Evolutionary conservation across 495 filamentous ascomycete species (phyloP).

Genomic region (Penicillium crystallinum): DNA sequence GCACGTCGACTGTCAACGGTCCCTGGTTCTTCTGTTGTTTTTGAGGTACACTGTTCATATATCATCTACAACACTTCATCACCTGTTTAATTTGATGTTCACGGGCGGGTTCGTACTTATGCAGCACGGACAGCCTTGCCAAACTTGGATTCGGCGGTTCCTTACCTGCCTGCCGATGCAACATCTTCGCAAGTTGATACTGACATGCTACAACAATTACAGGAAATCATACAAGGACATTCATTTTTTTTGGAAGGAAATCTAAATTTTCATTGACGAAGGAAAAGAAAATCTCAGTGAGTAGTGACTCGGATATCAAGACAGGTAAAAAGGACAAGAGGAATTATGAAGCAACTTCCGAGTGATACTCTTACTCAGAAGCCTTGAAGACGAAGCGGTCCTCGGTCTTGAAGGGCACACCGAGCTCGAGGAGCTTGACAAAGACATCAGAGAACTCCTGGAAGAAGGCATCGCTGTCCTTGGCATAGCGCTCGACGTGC

Average conservation of each 20-base stretch:
- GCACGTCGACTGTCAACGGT: too few species aligned
- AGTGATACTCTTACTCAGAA: conserved; percentile 34
- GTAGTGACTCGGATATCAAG: conserved; percentile 34
- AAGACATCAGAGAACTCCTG: conserved; percentile 80
- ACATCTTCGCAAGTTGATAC: background rate
- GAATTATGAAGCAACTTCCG: conserved; percentile 6
- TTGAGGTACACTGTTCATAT: too few species aligned
- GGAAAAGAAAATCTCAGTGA: conserved; percentile 11
- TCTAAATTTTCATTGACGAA: conserved; percentile 8
- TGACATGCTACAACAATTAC: background rate
- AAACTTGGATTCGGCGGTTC: background rate
- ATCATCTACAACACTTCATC: too few species aligned
- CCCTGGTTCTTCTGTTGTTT: too few species aligned
- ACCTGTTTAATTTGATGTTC: too few species aligned
- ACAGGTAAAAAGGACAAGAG: conserved; percentile 8
- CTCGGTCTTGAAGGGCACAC: conserved; percentile 81
- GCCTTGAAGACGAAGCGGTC: conserved; percentile 72
- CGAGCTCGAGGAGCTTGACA: conserved; percentile 84
- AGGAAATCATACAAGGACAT: background rate
- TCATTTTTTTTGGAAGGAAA: background rate
- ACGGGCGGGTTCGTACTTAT: too few species aligned
- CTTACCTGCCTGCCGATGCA: too few species aligned
- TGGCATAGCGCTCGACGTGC: conserved; percentile 85
- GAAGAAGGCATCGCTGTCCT: conserved; percentile 89
- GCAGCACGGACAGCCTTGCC: background rate